A percentile compares a stretch with the other conserved stretches of the same genome.
These are phyloP conservation scores for Pythium brachiatum DNA, from an alignment of 352 stramenopile species.

Conservation along the genomic window DNA sequence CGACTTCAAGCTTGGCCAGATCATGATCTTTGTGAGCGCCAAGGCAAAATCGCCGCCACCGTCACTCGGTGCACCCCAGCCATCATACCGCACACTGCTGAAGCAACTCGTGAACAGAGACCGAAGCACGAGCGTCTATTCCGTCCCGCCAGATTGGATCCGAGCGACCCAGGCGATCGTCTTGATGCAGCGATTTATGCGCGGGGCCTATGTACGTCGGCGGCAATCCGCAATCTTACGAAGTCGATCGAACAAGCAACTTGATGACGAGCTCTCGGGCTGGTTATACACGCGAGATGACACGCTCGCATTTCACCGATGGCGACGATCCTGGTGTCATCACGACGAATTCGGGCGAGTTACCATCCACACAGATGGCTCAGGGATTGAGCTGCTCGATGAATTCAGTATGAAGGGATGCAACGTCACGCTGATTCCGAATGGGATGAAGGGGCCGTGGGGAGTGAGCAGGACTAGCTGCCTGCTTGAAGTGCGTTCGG, in stretches of 20 bases:
- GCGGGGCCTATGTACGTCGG: conserved; percentile 64
- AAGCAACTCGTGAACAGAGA: conserved; percentile 79
- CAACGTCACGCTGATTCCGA: conserved; percentile 65
- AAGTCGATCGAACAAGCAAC: conserved; percentile 55
- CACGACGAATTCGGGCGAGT: conserved; percentile 68
- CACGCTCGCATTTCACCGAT: conserved; percentile 79
- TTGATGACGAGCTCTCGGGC: conserved; percentile 66
- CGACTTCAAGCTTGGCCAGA: conserved; percentile 64
- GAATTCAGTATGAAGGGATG: conserved; percentile 61
- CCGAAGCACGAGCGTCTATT: conserved; percentile 27
- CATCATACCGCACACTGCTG: conserved; percentile 68
- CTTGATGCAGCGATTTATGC: conserved; percentile 78
- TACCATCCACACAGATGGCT: conserved; percentile 71
- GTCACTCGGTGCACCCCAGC: conserved; percentile 34
- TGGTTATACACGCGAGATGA: conserved; percentile 85
- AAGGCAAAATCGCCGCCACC: conserved; percentile 32
- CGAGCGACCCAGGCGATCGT: conserved; percentile 71
- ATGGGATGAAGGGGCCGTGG: conserved; percentile 50
- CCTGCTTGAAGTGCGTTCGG: conserved; percentile 62
- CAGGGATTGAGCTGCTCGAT: conserved; percentile 57
- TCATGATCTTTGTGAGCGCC: conserved; percentile 72
- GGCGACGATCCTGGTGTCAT: conserved; percentile 81
- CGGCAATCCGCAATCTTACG: conserved; percentile 52
- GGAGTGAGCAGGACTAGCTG: conserved; percentile 30
- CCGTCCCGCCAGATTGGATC: conserved; percentile 59